Evolutionary conservation across 2,329 filamentous ascomycete genomes (phyloP).

Genomic region (Aspergillus persii): DNA sequence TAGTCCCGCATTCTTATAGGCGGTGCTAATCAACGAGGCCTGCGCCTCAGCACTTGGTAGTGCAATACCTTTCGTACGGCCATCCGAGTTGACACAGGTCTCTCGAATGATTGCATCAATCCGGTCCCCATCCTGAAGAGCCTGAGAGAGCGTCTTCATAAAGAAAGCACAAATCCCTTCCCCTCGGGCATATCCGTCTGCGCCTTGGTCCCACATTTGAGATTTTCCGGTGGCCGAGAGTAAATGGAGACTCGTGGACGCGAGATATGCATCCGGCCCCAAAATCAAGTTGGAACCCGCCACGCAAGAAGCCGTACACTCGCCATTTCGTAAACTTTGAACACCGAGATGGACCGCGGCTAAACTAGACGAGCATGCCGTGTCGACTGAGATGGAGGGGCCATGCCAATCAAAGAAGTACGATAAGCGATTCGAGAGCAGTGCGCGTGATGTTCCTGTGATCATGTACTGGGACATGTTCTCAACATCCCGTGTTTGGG

Average conservation of each 20-base stretch:
- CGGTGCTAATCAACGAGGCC: constrained; percentile 36
- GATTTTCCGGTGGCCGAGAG: constrained; percentile 52
- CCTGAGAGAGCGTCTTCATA: constrained; percentile 52
- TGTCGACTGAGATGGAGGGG: constrained; percentile 41
- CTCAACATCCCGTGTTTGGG: constrained; percentile 9
- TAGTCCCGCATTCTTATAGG: constrained; percentile 40
- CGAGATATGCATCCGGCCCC: constrained; percentile 30
- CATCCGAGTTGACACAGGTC: constrained; percentile 36
- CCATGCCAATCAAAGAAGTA: constrained; percentile 28
- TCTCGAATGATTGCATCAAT: constrained; percentile 42
- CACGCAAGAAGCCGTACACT: constrained; percentile 22
- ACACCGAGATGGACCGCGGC: constrained; percentile 29
- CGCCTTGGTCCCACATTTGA: constrained; percentile 46
- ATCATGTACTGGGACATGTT: constrained; percentile 2
- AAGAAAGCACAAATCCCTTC: constrained; percentile 53
- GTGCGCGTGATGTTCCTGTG: constrained; percentile 26
- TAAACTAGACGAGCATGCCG: constrained; percentile 42
- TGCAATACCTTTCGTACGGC: constrained; percentile 33
- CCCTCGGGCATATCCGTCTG: constrained; percentile 51
- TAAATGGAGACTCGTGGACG: constrained; percentile 35
- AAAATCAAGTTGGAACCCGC: constrained; percentile 23
- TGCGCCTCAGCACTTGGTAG: constrained; percentile 39
- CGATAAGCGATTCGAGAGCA: constrained; percentile 34
- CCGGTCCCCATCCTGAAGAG: constrained; percentile 38
- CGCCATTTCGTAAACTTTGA: constrained; percentile 23